Evolutionary conservation across 331 rosid genomes (phyloP).

Genomic region (Erythrophleum ivorense): DNA sequence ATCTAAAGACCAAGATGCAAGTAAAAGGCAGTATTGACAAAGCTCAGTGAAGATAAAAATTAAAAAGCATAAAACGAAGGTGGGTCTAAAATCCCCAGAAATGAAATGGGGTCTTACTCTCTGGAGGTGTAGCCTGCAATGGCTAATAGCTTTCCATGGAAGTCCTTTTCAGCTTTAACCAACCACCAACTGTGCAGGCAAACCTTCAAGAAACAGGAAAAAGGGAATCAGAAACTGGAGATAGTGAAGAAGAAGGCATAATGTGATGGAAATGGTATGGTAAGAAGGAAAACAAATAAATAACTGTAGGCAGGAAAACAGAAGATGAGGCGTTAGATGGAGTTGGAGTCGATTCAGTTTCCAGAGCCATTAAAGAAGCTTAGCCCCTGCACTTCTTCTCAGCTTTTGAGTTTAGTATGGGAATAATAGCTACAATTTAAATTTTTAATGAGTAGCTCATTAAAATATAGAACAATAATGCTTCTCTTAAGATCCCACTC

Average conservation of each 20-base stretch:
- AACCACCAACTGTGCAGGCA: conserved; percentile 79
- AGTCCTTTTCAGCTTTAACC: conserved; percentile 45
- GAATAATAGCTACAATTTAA: background rate
- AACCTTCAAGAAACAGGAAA: conserved; percentile 46
- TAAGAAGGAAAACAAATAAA: background rate
- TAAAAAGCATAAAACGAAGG: background rate
- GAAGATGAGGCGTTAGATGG: conserved; percentile 10
- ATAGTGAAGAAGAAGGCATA: background rate
- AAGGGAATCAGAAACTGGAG: background rate
- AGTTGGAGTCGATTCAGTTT: conserved; percentile 22
- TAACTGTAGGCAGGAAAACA: conserved; percentile 56
- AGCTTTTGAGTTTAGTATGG: background rate
- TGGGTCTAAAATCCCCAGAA: conserved; percentile 33
- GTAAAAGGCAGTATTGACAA: background rate
- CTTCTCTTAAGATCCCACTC: background rate
- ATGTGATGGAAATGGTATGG: background rate
- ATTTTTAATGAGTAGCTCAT: background rate
- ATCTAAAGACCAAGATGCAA: background rate
- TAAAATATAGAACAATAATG: background rate
- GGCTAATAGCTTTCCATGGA: conserved; percentile 54
- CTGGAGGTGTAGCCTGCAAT: conserved; percentile 65
- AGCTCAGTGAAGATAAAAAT: background rate
- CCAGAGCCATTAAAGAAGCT: conserved; percentile 42
- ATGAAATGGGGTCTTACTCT: conserved; percentile 44
- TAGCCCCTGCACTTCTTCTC: background rate